These are phyloP conservation scores for Saccharomyces hybrid DNA, from an alignment of 1,139 yeast species.

Conservation along the genomic window DNA sequence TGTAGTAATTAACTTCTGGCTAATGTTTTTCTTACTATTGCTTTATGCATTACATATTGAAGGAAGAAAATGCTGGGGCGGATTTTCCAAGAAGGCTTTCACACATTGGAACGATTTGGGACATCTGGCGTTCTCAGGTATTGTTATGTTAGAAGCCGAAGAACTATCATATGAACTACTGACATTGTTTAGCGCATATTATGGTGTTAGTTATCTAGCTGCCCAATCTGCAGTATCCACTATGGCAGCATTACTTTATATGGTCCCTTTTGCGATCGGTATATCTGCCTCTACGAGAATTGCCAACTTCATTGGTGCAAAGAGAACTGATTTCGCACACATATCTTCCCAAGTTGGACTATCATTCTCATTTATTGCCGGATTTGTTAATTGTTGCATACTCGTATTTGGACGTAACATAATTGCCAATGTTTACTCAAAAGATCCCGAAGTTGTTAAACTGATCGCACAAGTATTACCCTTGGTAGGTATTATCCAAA, in stretches of 20 bases:
- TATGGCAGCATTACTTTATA: conserved; percentile 70
- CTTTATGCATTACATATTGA: conserved; percentile 51
- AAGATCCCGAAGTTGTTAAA: conserved; percentile 55
- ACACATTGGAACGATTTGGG: conserved; percentile 55
- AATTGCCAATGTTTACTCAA: conserved; percentile 63
- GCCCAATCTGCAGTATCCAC: conserved; percentile 86
- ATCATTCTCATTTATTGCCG: conserved; percentile 47
- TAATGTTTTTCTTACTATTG: conserved; percentile 50
- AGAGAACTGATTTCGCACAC: conserved; percentile 54
- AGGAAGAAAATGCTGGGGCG: conserved; percentile 71
- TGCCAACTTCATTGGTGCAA: conserved; percentile 83
- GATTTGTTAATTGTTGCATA: conserved; percentile 47
- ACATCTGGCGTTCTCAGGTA: conserved; percentile 62
- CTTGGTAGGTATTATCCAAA: conserved; percentile 61
- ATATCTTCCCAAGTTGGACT: conserved; percentile 61
- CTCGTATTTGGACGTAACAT: conserved; percentile 45
- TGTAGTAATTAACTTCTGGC: conserved; percentile 61
- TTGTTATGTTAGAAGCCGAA: conserved; percentile 68
- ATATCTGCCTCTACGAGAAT: conserved; percentile 83
- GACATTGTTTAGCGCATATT: conserved; percentile 66
- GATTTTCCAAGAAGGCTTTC: conserved; percentile 44
- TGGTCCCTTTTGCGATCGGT: conserved; percentile 84
- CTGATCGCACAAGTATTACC: conserved; percentile 55
- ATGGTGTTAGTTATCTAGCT: conserved; percentile 77
- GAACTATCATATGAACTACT: conserved; percentile 66